Evolutionary conservation across 176 grass and related monocot genomes (phyloP).

Genomic region (Aechmea fasciata): DNA sequence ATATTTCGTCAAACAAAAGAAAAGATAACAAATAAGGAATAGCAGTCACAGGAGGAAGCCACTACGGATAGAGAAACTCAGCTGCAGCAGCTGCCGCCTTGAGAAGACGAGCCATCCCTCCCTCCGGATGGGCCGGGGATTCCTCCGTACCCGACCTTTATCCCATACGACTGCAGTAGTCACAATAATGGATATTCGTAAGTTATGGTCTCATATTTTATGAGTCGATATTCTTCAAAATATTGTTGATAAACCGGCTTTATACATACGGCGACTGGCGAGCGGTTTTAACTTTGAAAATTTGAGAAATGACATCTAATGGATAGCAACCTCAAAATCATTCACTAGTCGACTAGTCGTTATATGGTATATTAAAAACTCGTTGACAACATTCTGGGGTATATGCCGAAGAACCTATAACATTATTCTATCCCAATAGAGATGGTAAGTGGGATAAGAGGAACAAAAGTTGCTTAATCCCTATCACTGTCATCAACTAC

Average conservation of each 20-base stretch:
- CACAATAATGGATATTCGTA: background rate
- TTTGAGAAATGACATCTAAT: background rate
- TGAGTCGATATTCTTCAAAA: too few relatives aligned
- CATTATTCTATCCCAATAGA: too few relatives aligned
- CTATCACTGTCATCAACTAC: background rate
- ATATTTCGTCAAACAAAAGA: background rate
- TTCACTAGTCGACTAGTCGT: slow-evolving; percentile 4
- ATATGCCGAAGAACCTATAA: too few relatives aligned
- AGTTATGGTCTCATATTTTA: too few relatives aligned
- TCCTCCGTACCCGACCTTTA: slow-evolving; percentile 49
- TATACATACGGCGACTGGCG: too few relatives aligned
- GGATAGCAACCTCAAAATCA: background rate
- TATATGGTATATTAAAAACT: too few relatives aligned
- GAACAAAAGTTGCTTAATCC: too few relatives aligned
- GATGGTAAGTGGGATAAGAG: too few relatives aligned
- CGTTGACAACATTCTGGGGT: too few relatives aligned
- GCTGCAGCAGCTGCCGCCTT: slow-evolving; percentile 33
- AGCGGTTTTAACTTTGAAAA: background rate
- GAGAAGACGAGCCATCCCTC: slow-evolving; percentile 41
- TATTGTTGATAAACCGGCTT: too few relatives aligned
- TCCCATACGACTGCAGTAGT: slow-evolving; percentile 47
- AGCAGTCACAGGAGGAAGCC: too few relatives aligned
- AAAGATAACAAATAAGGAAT: slow-evolving; percentile 7
- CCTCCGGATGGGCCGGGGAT: slow-evolving; percentile 38
- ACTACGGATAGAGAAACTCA: slow-evolving; percentile 5